Base-by-base conservation (phyloP, 1,139 yeast species). In the Geotrichum carabidarum region DNA sequence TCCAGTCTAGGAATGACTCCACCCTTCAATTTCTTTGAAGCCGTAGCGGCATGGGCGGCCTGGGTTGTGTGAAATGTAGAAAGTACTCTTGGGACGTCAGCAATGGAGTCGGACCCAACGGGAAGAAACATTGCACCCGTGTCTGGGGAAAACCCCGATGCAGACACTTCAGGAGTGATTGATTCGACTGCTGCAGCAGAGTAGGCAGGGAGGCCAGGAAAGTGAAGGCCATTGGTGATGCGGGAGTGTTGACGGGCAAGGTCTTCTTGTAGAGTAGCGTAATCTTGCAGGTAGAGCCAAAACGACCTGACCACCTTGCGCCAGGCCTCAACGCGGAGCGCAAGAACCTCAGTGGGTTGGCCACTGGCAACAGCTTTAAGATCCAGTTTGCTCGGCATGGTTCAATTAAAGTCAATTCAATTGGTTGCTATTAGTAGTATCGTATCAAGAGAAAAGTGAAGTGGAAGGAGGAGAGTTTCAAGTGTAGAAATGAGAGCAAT, bases 271-370 rank as follows among this genome's bases (percentile, higher is more conserved):
- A 87, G 91, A 18, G 86, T 79, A 11, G 89, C 88, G 49, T 83
- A 86, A 63, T 90, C 96, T 60, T 79, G 80, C 59, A 91, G 75
- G 68, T 93, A 93, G 53, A 77, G 79, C 30, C 86, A 78, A 56
- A 93, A 72, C 43, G 91, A 84, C 57, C 83, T 82, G 58, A 90
- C 83, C 52, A 91, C 80, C 52, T 80, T 78, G 60, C 96, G 76
- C 97, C 97, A 93, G 2, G 95, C 85, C 49, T 83, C 80, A 67
- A 91, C 89, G 60, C 99, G 76, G 41, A 80, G 78, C 3, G 96
- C 94, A 62, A 93, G 74, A 7, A 87, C 80, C 59, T 90, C 97
- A 0, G 97, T 89, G n/a, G 98, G 98, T 64, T 81, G 80, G 2
- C 83, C 80, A 59, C 72, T 68, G 9, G 79, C 74, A 6, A 86